A percentile compares a stretch with the other conserved stretches of the same genome.
These are phyloP conservation scores for Backusella liffmaniae DNA, from an alignment of 192 early-diverging fungal species.

Conservation along the genomic window DNA sequence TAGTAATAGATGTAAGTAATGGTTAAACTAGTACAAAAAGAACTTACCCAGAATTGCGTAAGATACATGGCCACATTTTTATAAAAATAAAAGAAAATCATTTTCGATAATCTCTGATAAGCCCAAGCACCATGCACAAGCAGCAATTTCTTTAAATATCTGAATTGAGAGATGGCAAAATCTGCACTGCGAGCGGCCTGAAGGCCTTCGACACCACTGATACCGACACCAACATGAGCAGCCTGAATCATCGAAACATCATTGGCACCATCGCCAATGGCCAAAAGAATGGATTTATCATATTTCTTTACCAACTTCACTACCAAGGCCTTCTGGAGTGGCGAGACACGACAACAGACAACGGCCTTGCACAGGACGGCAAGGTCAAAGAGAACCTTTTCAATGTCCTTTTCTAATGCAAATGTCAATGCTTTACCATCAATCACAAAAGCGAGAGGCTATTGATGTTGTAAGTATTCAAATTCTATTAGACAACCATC, in stretches of 20 bases:
- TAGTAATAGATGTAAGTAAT: background rate
- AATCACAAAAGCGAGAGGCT: constrained; percentile 87
- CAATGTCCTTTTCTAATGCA: constrained; percentile 86
- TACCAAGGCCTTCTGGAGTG: constrained; percentile 96
- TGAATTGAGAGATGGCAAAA: constrained; percentile 98
- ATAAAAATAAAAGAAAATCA: constrained; percentile 98
- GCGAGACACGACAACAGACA: constrained; percentile 97
- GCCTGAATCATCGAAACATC: constrained; percentile 99
- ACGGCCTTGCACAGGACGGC: constrained; percentile 93
- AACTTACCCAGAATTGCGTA: constrained; percentile 89
- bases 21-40: background rate
- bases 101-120: constrained; percentile 91
- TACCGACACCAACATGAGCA: constrained; percentile 97
- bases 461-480: background rate
- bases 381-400: constrained; percentile 81
- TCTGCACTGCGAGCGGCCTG: constrained; percentile 96
- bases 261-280: constrained; percentile 99
- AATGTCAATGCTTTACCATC: constrained; percentile 91
- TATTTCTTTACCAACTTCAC: constrained; percentile 97
- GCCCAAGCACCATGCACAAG: constrained; percentile 98
- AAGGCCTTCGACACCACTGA: constrained; percentile 93
- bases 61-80: constrained; percentile 98
- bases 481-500: background rate
- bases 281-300: constrained; percentile 82
- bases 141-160: constrained; percentile 90